Evolutionary conservation across 1,139 yeast genomes (phyloP).

Genomic region (Suhomyces choctaworum): DNA sequence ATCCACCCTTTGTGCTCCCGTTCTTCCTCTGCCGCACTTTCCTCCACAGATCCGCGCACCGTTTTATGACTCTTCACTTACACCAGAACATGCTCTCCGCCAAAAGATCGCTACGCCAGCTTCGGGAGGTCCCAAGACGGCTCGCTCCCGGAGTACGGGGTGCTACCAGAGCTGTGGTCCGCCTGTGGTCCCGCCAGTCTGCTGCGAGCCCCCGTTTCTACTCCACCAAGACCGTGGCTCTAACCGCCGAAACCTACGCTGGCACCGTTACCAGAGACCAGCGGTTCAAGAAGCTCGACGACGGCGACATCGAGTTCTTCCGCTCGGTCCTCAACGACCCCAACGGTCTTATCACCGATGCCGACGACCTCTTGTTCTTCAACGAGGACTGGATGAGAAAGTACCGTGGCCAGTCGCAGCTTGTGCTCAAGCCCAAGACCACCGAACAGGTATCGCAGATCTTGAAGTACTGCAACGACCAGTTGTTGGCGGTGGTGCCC

Average conservation of each 20-base stretch:
- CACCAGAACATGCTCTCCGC: slow-evolving; percentile 6
- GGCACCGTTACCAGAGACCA: slow-evolving; percentile 49
- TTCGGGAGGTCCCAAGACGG: slow-evolving; percentile 3
- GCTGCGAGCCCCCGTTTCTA: slow-evolving; percentile 12
- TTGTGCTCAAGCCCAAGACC: slow-evolving; percentile 83
- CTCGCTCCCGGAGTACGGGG: neutral
- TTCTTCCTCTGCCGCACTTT: too few relatives aligned
- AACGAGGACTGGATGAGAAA: slow-evolving; percentile 98
- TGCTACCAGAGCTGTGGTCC: slow-evolving; percentile 1
- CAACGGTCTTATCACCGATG: slow-evolving; percentile 50
- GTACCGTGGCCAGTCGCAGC: slow-evolving; percentile 80
- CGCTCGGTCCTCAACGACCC: slow-evolving; percentile 53
- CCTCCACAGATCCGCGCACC: slow-evolving; percentile 5
- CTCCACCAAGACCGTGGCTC: slow-evolving; percentile 47
- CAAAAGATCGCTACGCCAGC: slow-evolving; percentile 6
- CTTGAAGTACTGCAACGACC: slow-evolving; percentile 77
- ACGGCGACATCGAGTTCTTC: slow-evolving; percentile 64
- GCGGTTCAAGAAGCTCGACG: slow-evolving; percentile 47
- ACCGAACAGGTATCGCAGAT: slow-evolving; percentile 78
- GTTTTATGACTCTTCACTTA: slow-evolving; percentile 7
- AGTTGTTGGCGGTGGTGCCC: slow-evolving; percentile 83
- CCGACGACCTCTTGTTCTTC: slow-evolving; percentile 66
- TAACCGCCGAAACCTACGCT: slow-evolving; percentile 67
- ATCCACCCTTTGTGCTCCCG: too few relatives aligned
- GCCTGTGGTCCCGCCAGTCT: neutral